A percentile compares a stretch with the other conserved stretches of the same genome.
These are phyloP conservation scores for Phycomyces nitens DNA, from an alignment of 192 early-diverging fungal genomes.

Conservation along the genomic window DNA sequence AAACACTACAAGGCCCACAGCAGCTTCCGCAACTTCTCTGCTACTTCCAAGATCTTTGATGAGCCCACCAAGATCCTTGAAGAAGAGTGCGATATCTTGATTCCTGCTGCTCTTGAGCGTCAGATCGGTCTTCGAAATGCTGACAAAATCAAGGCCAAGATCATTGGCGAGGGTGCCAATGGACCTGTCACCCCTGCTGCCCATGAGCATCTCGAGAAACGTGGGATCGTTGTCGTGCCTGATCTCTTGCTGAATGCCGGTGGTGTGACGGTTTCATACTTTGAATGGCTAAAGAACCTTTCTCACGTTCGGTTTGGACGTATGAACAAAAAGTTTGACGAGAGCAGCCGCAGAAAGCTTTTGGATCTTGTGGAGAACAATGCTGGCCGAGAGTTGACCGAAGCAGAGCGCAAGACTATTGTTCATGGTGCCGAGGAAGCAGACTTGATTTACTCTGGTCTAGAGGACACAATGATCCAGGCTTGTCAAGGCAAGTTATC, in stretches of 20 bases:
- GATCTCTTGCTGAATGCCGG: conserved; percentile 79
- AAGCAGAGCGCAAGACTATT: conserved; percentile 69
- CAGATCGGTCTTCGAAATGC: conserved; percentile 75
- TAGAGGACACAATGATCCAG: conserved; percentile 84
- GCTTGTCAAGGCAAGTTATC: conserved; percentile 46
- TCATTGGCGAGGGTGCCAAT: conserved; percentile 81
- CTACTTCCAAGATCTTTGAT: conserved; percentile 58
- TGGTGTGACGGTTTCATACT: conserved; percentile 81
- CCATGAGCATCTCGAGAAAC: conserved; percentile 59
- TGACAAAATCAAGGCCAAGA: conserved; percentile 70
- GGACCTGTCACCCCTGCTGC: conserved; percentile 75
- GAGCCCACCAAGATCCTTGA: conserved; percentile 57
- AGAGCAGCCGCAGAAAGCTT: conserved; percentile 67
- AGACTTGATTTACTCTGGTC: conserved; percentile 80
- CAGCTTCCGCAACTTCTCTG: conserved; percentile 63
- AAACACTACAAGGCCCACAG: conserved; percentile 58
- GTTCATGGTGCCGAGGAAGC: conserved; percentile 82
- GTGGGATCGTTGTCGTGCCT: conserved; percentile 65
- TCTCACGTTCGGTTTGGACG: conserved; percentile 82
- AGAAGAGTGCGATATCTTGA: conserved; percentile 77
- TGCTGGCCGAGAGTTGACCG: conserved; percentile 68
- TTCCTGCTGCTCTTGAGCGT: conserved; percentile 79
- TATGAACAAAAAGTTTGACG: conserved; percentile 84
- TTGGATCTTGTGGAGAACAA: conserved; percentile 69
- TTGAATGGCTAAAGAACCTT: conserved; percentile 83